A percentile compares a stretch with the other conserved stretches of the same genome.
Conservation (phyloP, 2,329 filamentous ascomycete genomes). For the Colletotrichum shisoi region DNA sequence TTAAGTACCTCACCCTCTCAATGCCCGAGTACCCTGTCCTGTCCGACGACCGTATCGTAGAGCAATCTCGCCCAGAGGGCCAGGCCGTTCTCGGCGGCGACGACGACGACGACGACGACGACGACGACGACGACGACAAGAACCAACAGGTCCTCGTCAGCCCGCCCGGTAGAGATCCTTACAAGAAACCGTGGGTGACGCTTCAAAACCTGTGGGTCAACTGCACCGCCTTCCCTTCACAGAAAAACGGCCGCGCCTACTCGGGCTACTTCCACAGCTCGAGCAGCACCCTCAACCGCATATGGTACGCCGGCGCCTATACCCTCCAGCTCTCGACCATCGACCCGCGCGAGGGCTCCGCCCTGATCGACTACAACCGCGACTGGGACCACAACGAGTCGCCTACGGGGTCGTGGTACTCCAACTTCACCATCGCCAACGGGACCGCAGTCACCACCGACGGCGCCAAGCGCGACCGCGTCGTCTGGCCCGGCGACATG, state of each 20-base stretch:
- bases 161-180: slow-evolving; percentile 29
- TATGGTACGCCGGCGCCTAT: slow-evolving; percentile 55
- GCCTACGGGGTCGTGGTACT: slow-evolving; percentile 48
- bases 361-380: slow-evolving; percentile 49
- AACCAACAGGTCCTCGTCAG: neutral
- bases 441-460: slow-evolving; percentile 52
- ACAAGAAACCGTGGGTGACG: slow-evolving; percentile 44
- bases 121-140: neutral
- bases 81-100: slow-evolving; percentile 40
- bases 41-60: neutral
- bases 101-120: slow-evolving; percentile 3
- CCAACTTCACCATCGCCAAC: slow-evolving; percentile 46
- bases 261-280: slow-evolving; percentile 55
- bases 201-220: slow-evolving; percentile 51
- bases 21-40: slow-evolving; percentile 52
- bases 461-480: slow-evolving; percentile 63
- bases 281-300: slow-evolving; percentile 55
- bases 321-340: slow-evolving; percentile 50
- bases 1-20: slow-evolving; percentile 54
- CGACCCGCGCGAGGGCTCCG: slow-evolving; percentile 48
- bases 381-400: slow-evolving; percentile 46
- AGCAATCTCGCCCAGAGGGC: slow-evolving; percentile 42
- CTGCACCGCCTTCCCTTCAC: slow-evolving; percentile 52
- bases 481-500: slow-evolving; percentile 68
- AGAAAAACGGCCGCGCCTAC: slow-evolving; percentile 58